Evolutionary conservation across 345 rosid genomes (phyloP), one percentile per base, ranked within the genome.

Genomic region (Citrus mangshanensis): DNA sequence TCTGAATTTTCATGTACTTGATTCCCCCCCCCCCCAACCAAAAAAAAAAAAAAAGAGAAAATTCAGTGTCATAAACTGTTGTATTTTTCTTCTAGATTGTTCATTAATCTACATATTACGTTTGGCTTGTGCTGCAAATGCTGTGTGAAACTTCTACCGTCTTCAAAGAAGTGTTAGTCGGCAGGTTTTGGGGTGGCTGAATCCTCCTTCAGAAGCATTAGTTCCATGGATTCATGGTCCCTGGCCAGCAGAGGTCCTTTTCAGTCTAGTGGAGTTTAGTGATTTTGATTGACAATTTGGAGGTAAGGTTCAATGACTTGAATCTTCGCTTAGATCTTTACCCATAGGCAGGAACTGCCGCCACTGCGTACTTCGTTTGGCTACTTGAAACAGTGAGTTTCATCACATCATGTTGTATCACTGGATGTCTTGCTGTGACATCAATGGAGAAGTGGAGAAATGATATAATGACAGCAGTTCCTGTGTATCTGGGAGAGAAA

Each of bases 211-310:
- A 30, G 69, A 75, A 63, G 60, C 70, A 10, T 65, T 34, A 35
- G 64, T 76, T n/a, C 10, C 19, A 46, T 62, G 64, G 56, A 66
- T 76, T 76, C 72, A 76, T 30, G 24, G 55, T 67, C 27, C 61
- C 55, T 76, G 70, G 37, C 46, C 73, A 56, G 69, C 60, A 10
- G 46, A 54, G 42, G 82, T 82, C 82, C 63, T 68, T 79, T 79
- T 83, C 82, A 68, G 27, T 25, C n/a, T 18, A 65, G 72, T 76
- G 72, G 65, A 76, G 54, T 14, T 65, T 24, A 49, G 18, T 65
- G 16, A 25, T 24, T 19, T 9, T 75, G 61, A 63, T 63, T 46
- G 70, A 46, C 30, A 21, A 12, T 28, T 21, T 16, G 70, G 79
- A 66, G 79, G 79, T 67, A 10, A 54, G 65, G 65, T 77, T 37